phyloP scores from a whole-genome alignment of 306 rosid species.

The Prunus padus region DNA sequence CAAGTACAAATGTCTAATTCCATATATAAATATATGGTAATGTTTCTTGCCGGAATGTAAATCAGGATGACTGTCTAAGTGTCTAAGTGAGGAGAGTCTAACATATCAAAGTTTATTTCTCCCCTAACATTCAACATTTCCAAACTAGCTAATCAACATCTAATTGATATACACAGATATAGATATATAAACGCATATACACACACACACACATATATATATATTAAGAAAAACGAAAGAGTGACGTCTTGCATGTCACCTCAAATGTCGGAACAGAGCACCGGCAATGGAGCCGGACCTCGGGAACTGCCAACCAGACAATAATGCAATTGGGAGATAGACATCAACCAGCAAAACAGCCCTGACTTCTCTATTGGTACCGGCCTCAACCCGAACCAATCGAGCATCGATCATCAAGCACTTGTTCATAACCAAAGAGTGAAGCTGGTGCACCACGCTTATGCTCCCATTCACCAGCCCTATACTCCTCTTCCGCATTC shows the following conservation, averaged over 20 bases:
- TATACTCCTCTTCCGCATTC: slow-evolving; percentile 46
- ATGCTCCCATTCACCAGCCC: slow-evolving; percentile 78
- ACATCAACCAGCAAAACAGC: slow-evolving; percentile 73
- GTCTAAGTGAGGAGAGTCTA: too few relatives aligned
- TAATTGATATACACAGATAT: background rate
- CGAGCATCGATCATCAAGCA: slow-evolving; percentile 54
- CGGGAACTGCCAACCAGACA: slow-evolving; percentile 92
- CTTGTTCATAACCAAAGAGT: slow-evolving; percentile 56
- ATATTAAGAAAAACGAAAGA: background rate
- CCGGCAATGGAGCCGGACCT: slow-evolving; percentile 52
- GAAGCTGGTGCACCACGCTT: slow-evolving; percentile 78
- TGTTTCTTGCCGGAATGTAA: too few relatives aligned
- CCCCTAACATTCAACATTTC: background rate
- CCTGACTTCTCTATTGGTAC: slow-evolving; percentile 35
- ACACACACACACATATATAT: too few relatives aligned
- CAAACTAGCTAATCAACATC: background rate
- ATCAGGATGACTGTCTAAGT: too few relatives aligned
- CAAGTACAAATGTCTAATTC: too few relatives aligned
- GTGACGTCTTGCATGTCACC: slow-evolving; percentile 38
- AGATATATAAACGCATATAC: too few relatives aligned
- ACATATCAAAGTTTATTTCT: too few relatives aligned
- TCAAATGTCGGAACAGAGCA: slow-evolving; percentile 68
- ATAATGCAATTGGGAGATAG: slow-evolving; percentile 49
- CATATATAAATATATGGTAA: too few relatives aligned
- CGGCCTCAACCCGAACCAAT: slow-evolving; percentile 41